phyloP scores from a whole-genome alignment of 1,139 yeast species.

The Taphrina deformans region DNA sequence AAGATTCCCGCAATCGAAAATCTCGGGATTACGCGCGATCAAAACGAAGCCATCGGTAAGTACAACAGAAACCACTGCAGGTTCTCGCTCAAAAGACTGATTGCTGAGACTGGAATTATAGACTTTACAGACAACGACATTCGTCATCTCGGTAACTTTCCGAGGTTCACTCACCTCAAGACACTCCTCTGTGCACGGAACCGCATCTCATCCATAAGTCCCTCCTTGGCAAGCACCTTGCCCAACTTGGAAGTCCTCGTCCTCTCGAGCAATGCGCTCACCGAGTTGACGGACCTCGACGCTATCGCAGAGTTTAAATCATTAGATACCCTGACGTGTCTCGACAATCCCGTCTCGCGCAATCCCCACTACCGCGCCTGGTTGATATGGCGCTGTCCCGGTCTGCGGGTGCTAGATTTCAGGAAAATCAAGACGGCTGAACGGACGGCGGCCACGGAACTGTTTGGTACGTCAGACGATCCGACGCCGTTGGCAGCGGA shows the following conservation, averaged over 20 bases:
- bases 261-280: conserved; percentile 56
- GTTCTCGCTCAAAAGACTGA: background rate
- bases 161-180: conserved; percentile 51
- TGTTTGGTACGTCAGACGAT: conserved; percentile 52
- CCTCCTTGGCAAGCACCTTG: conserved; percentile 45
- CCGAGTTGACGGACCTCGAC: conserved; percentile 49
- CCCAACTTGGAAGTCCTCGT: conserved; percentile 56
- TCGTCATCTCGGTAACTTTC: conserved; percentile 56
- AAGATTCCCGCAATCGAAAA: conserved; percentile 51
- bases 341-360: conserved; percentile 62
- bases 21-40: conserved; percentile 50
- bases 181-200: conserved; percentile 62
- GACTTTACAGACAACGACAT: conserved; percentile 71
- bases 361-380: conserved; percentile 60
- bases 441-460: conserved; percentile 49
- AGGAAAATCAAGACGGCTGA: conserved; percentile 61
- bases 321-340: conserved; percentile 55
- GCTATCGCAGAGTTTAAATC: conserved; percentile 47
- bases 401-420: conserved; percentile 65
- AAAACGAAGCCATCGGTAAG: conserved; percentile 51
- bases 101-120: background rate
- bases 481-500: conserved; percentile 46
- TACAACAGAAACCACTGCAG: background rate
- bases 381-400: conserved; percentile 64
- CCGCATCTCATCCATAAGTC: conserved; percentile 51